Conservation (phyloP, 768 basidiomycete species). For the Lyophyllum atratum region DNA sequence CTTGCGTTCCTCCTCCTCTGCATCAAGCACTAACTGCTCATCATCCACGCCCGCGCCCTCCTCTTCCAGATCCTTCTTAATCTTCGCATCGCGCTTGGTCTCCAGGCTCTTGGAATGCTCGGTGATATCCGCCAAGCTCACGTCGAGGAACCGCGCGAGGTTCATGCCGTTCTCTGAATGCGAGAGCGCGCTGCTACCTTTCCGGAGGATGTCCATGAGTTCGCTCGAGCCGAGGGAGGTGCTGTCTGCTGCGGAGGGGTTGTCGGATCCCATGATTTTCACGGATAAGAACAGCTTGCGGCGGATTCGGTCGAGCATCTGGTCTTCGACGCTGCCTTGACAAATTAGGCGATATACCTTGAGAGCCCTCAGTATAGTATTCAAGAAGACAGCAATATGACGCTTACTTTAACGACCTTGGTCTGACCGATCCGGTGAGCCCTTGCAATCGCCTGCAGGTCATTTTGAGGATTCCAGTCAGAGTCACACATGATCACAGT, state of each 20-base stretch:
- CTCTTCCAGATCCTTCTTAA: constrained; percentile 41
- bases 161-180: constrained; percentile 36
- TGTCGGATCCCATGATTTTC: constrained; percentile 57
- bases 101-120: constrained; percentile 46
- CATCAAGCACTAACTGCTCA: constrained; percentile 34
- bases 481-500: constrained; percentile 81
- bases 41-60: constrained; percentile 12
- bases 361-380: not conserved
- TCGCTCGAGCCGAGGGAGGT: constrained; percentile 42
- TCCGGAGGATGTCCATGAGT: constrained; percentile 57
- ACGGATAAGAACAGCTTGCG: constrained; percentile 69
- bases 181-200: constrained; percentile 57
- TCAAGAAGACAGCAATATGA: not conserved
- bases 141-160: constrained; percentile 43
- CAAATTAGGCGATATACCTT: constrained; percentile 73
- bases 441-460: constrained; percentile 83
- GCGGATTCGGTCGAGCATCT: constrained; percentile 71
- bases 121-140: constrained; percentile 46
- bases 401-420: constrained; percentile 60
- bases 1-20: constrained; percentile 54
- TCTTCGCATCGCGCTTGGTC: constrained; percentile 41
- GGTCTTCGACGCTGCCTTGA: constrained; percentile 72
- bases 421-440: constrained; percentile 83
- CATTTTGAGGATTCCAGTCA: constrained; percentile 75
- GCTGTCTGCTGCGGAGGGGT: constrained; percentile 20